Evolutionary conservation across 2,329 filamentous ascomycete genomes (phyloP).

Genomic region (Colletotrichum lupini): DNA sequence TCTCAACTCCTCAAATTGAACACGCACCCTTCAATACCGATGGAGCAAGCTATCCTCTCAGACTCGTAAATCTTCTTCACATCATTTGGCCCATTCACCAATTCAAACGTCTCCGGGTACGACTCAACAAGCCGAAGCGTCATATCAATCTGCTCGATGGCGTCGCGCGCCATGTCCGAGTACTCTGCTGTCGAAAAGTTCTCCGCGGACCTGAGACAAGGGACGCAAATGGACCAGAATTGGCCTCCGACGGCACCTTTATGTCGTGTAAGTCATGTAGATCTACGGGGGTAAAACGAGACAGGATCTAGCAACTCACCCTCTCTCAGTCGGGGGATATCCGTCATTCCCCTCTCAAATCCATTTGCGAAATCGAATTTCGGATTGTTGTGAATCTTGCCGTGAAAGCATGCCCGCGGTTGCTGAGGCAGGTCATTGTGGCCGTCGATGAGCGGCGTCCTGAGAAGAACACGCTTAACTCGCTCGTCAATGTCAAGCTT

Average conservation of each 20-base stretch:
- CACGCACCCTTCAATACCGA: slow-evolving; percentile 46
- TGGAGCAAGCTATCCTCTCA: slow-evolving; percentile 47
- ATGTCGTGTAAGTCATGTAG: not conserved
- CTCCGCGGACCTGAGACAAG: slow-evolving; percentile 39
- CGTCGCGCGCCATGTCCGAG: slow-evolving; percentile 38
- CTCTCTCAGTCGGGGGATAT: slow-evolving; percentile 41
- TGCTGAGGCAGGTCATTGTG: slow-evolving; percentile 48
- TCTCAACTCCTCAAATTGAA: not conserved
- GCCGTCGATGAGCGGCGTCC: slow-evolving; percentile 47
- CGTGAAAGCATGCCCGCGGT: slow-evolving; percentile 41
- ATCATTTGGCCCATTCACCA: slow-evolving; percentile 41
- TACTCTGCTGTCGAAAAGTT: slow-evolving; percentile 40
- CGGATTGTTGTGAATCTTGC: slow-evolving; percentile 45
- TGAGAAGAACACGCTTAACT: slow-evolving; percentile 41
- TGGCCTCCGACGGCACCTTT: slow-evolving; percentile 42
- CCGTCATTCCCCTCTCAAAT: slow-evolving; percentile 46
- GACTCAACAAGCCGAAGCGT: slow-evolving; percentile 40
- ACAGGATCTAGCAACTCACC: slow-evolving; percentile 13
- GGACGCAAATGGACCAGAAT: slow-evolving; percentile 46
- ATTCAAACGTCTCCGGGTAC: slow-evolving; percentile 39
- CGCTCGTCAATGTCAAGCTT: slow-evolving; percentile 40
- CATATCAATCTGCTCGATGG: slow-evolving; percentile 39
- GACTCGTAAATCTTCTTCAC: slow-evolving; percentile 42
- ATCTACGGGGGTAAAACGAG: no score
- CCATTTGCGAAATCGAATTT: slow-evolving; percentile 47